Conservation (phyloP, 768 basidiomycete genomes). For the Suillus spraguei region DNA sequence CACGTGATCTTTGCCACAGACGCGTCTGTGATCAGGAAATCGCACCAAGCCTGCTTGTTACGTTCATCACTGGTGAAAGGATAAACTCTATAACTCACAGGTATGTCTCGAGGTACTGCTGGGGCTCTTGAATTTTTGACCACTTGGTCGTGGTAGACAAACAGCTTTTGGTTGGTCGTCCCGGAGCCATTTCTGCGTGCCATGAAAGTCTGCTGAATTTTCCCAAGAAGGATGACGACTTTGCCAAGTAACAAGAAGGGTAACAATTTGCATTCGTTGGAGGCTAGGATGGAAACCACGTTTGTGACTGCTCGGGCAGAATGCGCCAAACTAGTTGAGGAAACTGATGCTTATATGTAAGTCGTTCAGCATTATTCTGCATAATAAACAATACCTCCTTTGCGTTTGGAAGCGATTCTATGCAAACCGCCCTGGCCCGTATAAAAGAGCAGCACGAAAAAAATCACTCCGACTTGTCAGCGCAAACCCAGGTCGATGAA, state of each 20-base stretch:
- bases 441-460: slow-evolving; percentile 26
- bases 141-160: neutral
- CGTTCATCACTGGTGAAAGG: neutral
- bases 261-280: slow-evolving; percentile 16
- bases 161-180: neutral
- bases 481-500: neutral
- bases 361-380: slow-evolving; percentile 9
- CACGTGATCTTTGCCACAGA: too few species aligned
- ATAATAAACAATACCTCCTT: neutral
- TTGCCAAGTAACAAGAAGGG: neutral
- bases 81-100: neutral
- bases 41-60: neutral
- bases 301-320: slow-evolving; percentile 22
- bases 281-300: slow-evolving; percentile 19
- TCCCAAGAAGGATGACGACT: neutral
- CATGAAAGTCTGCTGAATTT: neutral
- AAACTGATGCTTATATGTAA: slow-evolving; percentile 32
- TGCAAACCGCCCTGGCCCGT: slow-evolving; percentile 21
- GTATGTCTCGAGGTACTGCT: neutral
- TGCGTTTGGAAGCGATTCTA: slow-evolving; percentile 21
- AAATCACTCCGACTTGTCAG: slow-evolving; percentile 8
- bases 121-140: neutral
- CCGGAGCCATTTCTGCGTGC: neutral
- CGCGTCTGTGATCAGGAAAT: too few species aligned
- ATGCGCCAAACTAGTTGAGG: slow-evolving; percentile 19